Evolutionary conservation across 1,284 basidiomycete genomes (phyloP), one percentile per base, ranked within the genome.

Genomic region (Pisolithus thermaeus): DNA sequence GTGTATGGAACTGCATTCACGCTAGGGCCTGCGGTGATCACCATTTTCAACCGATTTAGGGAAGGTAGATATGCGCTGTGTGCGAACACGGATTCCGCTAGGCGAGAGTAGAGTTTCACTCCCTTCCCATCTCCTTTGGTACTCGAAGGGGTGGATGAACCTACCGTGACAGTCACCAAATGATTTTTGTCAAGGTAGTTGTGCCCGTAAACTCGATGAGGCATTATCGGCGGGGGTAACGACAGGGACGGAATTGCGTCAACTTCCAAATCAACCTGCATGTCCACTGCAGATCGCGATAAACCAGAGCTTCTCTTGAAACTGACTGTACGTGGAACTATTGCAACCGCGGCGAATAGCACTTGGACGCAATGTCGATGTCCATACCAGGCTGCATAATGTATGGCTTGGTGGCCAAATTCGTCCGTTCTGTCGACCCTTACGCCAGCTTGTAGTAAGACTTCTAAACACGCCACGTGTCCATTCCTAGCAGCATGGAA

Each of bases 371-470:
- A 92, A 38, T 77, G 74, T 51, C 90, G 83, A 66, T 98, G 93
- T 2, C 97, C 97, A 62, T 93, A 92, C 96, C 97, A 99, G 4
- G 93, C 94, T 0, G 97, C 95, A 64, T 98, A 98, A 73, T 97
- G 95, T 40, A 94, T 80, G 14, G 96, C 84, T 45, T 83, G 81
- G 62, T 92, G 88, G 22, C 86, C 87, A 52, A 91, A 80, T 69
- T 99, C 97, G 69, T 99, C 97, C 39, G 77, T 73, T 22, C 80
- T 77, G 61, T 84, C 79, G 32, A 90, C 81, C 50, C 88, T 81
- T 56, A 86, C 84, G 3, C 92, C 89, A 6, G 89, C 87, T 35
- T 83, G 79, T 9, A 99, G 78, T 28, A 99, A 75, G 32, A 91
- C 78, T 43, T 75, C 73, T 47, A 98, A 80, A 65, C 91, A 97